Conservation (phyloP, 257 asterid genomes). For the Gentiana macrophylla region DNA sequence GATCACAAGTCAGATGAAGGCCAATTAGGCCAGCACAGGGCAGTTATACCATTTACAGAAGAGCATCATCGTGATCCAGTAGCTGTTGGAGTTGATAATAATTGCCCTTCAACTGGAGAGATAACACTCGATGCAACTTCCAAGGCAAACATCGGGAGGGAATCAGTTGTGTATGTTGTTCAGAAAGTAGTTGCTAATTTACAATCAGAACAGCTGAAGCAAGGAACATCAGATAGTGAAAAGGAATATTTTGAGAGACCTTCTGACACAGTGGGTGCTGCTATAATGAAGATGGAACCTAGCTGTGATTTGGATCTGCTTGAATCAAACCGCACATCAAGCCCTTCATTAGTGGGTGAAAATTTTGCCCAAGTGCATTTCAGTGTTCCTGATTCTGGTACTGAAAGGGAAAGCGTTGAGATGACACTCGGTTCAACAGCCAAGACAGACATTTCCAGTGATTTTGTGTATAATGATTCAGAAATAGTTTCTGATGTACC, state of each 20-base stretch:
- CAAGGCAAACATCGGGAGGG: slow-evolving; percentile 18
- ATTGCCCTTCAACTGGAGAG: slow-evolving; percentile 21
- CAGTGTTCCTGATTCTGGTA: too few relatives aligned
- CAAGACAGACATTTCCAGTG: slow-evolving; percentile 18
- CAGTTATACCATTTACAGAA: slow-evolving; percentile 3
- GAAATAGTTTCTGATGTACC: slow-evolving; percentile 13
- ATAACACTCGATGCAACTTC: slow-evolving; percentile 10
- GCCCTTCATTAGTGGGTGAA: slow-evolving; percentile 3
- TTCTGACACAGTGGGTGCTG: slow-evolving; percentile 14
- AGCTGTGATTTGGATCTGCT: slow-evolving; percentile 10
- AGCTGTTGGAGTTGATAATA: slow-evolving; percentile 6
- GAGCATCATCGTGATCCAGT: slow-evolving; percentile 5
- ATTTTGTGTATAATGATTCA: slow-evolving; percentile 16
- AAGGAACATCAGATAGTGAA: slow-evolving; percentile 16
- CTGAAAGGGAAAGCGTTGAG: slow-evolving; percentile 5
- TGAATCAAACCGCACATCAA: slow-evolving; percentile 24
- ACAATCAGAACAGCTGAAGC: slow-evolving; percentile 10
- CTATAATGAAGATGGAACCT: slow-evolving; percentile 15
- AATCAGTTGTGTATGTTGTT: slow-evolving; percentile 18
- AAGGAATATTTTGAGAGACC: slow-evolving; percentile 25
- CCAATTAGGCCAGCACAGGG: slow-evolving; percentile 20
- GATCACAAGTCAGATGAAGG: slow-evolving; percentile 13
- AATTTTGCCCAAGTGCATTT: slow-evolving; percentile 10
- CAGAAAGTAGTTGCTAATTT: slow-evolving; percentile 14
- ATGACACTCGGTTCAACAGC: slow-evolving; percentile 11